phyloP scores from a whole-genome alignment of 2,329 filamentous ascomycete genomes.

The Dryadomyces quercus-mongolicae region DNA sequence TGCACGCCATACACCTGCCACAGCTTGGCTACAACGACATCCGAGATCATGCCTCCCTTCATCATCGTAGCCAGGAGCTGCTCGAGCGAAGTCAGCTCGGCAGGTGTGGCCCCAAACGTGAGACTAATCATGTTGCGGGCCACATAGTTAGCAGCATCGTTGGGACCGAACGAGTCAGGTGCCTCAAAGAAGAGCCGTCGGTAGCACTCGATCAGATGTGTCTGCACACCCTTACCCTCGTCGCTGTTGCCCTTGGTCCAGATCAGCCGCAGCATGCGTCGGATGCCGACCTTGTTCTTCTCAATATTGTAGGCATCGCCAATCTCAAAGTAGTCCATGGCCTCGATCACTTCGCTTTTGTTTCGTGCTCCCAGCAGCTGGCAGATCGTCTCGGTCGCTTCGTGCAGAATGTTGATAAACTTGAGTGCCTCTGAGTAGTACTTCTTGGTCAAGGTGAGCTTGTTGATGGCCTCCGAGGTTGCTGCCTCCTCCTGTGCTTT shows the following conservation, averaged over 20 bases:
- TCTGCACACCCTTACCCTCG: slow-evolving; percentile 95
- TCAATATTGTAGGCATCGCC: slow-evolving; percentile 94
- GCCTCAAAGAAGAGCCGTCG: slow-evolving; percentile 93
- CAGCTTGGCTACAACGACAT: slow-evolving; percentile 77
- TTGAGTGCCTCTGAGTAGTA: slow-evolving; percentile 90
- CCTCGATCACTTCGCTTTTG: slow-evolving; percentile 97
- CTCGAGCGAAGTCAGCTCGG: slow-evolving; percentile 89
- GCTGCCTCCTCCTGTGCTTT: slow-evolving; percentile 81
- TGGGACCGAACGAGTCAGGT: slow-evolving; percentile 73
- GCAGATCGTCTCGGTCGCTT: slow-evolving; percentile 66
- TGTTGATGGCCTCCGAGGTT: slow-evolving; percentile 77
- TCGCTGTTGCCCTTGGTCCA: slow-evolving; percentile 99
- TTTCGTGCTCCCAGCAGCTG: slow-evolving; percentile 89
- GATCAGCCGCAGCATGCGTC: slow-evolving; percentile 90
- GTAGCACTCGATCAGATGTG: slow-evolving; percentile 94
- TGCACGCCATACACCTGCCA: slow-evolving; percentile 98
- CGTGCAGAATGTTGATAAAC: slow-evolving; percentile 86
- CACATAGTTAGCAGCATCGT: slow-evolving; percentile 90
- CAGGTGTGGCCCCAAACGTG: slow-evolving; percentile 88
- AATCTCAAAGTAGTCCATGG: slow-evolving; percentile 96
- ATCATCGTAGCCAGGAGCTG: slow-evolving; percentile 96
- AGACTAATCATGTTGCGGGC: slow-evolving; percentile 98
- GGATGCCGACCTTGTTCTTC: slow-evolving; percentile 82
- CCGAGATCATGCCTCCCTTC: slow-evolving; percentile 78
- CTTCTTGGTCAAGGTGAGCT: slow-evolving; percentile 74